A percentile compares a stretch with the other conserved stretches of the same genome.
Evolutionary conservation across 2,329 filamentous ascomycete genomes (phyloP).

Genomic region (Paraphaeosphaeria sporulosa): DNA sequence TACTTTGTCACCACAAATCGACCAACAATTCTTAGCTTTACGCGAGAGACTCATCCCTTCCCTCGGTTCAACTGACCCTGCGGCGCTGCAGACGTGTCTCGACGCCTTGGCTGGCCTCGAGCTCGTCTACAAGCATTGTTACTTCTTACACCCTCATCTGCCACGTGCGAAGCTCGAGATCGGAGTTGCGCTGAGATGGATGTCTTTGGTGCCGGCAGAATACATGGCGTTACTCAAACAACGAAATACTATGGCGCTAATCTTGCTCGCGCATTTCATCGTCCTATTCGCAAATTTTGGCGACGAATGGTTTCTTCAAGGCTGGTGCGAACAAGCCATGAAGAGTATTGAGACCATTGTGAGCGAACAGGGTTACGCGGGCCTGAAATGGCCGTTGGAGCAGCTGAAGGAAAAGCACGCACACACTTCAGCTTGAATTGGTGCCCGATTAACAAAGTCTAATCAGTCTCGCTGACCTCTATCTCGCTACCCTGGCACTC

Average conservation of each 20-base stretch:
- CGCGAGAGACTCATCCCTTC: not conserved
- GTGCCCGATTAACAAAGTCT: not conserved
- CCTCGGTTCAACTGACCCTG: not conserved
- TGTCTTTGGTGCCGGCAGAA: conserved; percentile 12
- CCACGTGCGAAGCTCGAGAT: conserved; percentile 10
- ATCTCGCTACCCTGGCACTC: too few species aligned
- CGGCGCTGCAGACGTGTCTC: not conserved
- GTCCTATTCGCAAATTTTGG: conserved; percentile 3
- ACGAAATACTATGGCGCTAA: conserved; percentile 3
- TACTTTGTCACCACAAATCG: not conserved
- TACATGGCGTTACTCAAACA: conserved; percentile 7
- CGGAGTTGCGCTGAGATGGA: conserved; percentile 10
- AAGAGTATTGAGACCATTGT: conserved; percentile 2
- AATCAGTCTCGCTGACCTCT: not conserved
- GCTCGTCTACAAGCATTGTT: conserved; percentile 9
- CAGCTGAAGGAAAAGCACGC: not conserved
- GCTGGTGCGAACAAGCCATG: conserved; percentile 12
- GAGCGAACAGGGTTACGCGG: not conserved
- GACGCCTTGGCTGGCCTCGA: conserved; percentile 5
- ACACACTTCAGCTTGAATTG: not conserved
- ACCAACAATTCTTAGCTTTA: conserved; percentile 4
- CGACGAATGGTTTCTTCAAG: conserved; percentile 12
- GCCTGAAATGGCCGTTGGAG: conserved; percentile 10
- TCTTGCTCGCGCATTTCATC: conserved; percentile 14
- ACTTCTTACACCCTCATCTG: conserved; percentile 9